phyloP scores from a whole-genome alignment of 495 filamentous ascomycete genomes.

The Xylaria sp. region DNA sequence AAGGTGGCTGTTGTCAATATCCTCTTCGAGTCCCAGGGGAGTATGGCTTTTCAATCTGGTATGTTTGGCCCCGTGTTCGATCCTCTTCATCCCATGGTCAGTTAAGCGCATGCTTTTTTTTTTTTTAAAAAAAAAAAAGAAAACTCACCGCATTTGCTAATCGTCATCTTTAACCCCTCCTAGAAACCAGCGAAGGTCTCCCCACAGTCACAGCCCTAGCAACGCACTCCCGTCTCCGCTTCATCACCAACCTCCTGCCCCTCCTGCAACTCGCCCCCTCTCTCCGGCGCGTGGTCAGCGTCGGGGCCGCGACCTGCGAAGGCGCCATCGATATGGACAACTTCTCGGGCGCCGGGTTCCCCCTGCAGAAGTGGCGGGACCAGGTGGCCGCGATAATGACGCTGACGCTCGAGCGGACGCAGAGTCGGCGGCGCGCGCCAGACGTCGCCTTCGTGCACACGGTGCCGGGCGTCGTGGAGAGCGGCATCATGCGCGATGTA shows the following conservation, averaged over 20 bases:
- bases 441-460: slow-evolving; percentile 60
- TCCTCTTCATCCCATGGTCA: not conserved
- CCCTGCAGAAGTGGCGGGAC: slow-evolving; percentile 5
- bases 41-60: slow-evolving; percentile 36
- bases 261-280: slow-evolving; percentile 47
- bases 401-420: slow-evolving; percentile 38
- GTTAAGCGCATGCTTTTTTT: no score
- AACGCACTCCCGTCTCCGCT: slow-evolving; percentile 64
- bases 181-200: slow-evolving; percentile 14
- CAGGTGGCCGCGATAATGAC: not conserved
- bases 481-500: slow-evolving; percentile 30
- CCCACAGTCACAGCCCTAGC: not conserved
- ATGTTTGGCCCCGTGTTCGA: not conserved
- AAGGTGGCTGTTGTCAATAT: slow-evolving; percentile 64
- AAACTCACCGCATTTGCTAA: not conserved
- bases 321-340: slow-evolving; percentile 38
- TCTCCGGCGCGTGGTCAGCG: slow-evolving; percentile 61
- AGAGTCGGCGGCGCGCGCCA: slow-evolving; percentile 47
- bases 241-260: slow-evolving; percentile 64
- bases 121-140: no score
- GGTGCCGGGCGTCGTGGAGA: slow-evolving; percentile 58
- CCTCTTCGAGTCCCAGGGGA: slow-evolving; percentile 58
- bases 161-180: not conserved
- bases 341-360: slow-evolving; percentile 32
- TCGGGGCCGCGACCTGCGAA: slow-evolving; percentile 49